These are phyloP conservation scores for Boletus smithii DNA, from an alignment of 1,284 basidiomycete species.

Conservation along the genomic window DNA sequence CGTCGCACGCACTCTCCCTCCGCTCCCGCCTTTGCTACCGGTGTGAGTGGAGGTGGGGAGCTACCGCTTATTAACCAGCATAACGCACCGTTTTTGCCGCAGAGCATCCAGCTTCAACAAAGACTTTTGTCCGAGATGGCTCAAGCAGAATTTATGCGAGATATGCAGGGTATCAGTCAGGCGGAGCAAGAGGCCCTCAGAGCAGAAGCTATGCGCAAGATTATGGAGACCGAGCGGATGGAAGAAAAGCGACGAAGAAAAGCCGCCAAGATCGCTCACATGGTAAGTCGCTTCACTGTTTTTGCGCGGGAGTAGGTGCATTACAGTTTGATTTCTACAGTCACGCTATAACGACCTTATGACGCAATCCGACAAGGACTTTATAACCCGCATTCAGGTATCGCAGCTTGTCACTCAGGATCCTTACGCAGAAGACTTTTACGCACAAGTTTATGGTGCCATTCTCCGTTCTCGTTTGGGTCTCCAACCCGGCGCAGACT, in stretches of 20 bases:
- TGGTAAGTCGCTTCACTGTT: constrained; percentile 46
- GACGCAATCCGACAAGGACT: constrained; percentile 99
- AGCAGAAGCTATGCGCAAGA: constrained; percentile 79
- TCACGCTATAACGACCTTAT: constrained; percentile 96
- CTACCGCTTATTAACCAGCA: constrained; percentile 43
- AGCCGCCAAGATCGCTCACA: constrained; percentile 80
- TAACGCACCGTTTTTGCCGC: constrained; percentile 48
- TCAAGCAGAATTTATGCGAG: constrained; percentile 62
- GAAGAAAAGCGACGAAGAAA: constrained; percentile 79
- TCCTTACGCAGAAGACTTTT: constrained; percentile 97
- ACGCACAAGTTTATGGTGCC: constrained; percentile 93
- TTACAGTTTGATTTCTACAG: constrained; percentile 40
- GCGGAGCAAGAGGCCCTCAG: constrained; percentile 68
- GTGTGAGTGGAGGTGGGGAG: constrained; percentile 19
- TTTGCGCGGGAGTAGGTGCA: constrained; percentile 1
- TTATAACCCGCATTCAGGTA: constrained; percentile 98
- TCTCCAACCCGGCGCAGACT: constrained; percentile 49
- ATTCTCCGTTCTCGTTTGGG: constrained; percentile 77
- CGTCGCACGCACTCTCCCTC: constrained; percentile 52
- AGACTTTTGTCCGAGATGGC: constrained; percentile 68
- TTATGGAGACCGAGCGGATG: constrained; percentile 81
- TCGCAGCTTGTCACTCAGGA: constrained; percentile 96
- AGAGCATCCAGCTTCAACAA: constrained; percentile 69
- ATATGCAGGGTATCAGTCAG: constrained; percentile 53
- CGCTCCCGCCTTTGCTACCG: constrained; percentile 30